A percentile compares a stretch with the other conserved stretches of the same genome.
phyloP scores from a whole-genome alignment of 805 yeast genomes.

The Yarrowia porcina region DNA sequence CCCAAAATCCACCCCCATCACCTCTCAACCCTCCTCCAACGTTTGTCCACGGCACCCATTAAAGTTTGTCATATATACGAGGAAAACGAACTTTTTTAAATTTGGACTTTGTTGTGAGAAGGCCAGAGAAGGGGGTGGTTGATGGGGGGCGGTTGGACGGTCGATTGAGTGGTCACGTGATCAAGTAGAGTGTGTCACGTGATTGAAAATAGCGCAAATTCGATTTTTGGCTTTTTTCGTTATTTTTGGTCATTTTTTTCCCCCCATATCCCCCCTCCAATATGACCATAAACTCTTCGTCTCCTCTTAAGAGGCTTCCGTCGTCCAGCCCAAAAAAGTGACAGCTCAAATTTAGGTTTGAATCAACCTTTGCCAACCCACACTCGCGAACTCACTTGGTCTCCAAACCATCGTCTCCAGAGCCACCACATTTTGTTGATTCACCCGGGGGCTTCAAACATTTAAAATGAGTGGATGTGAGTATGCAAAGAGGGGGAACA shows the following conservation, averaged over 20 bases:
- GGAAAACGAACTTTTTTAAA: not conserved
- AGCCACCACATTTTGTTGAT: not conserved
- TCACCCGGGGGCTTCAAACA: not conserved
- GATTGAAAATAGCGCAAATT: no score
- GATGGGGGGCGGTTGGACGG: not conserved
- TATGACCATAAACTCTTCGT: not conserved
- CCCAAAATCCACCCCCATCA: no score
- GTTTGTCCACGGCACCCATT: not conserved
- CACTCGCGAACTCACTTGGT: not conserved
- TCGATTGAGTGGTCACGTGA: no score
- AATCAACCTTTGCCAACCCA: slow-evolving; percentile 14
- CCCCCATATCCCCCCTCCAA: not conserved
- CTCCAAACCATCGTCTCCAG: not conserved
- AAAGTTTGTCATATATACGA: slow-evolving; percentile 9
- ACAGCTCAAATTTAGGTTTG: slow-evolving; percentile 9
- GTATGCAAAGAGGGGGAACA: not conserved
- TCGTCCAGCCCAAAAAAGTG: not conserved
- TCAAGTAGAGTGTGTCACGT: not conserved
- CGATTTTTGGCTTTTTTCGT: no score
- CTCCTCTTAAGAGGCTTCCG: not conserved
- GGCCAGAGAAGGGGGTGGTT: not conserved
- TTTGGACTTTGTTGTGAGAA: not conserved
- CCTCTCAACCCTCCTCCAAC: no score
- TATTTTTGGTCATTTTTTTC: not conserved
- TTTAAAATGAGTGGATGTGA: slow-evolving; percentile 24